Evolutionary conservation across 352 stramenopile species (phyloP).

Genomic region (Phytophthora chlamydospora): DNA sequence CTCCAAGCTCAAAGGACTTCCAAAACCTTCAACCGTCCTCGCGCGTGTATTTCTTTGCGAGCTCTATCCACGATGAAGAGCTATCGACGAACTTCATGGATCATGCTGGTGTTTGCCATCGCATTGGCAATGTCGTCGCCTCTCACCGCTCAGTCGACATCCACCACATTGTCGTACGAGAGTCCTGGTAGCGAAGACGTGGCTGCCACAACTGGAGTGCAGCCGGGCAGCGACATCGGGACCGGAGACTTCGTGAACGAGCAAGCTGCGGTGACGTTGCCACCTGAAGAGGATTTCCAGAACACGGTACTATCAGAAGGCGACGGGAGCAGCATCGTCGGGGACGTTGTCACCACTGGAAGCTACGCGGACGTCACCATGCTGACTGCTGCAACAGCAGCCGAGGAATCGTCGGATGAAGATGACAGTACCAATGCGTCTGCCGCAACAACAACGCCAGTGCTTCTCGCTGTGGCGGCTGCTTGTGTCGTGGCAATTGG

Average conservation of each 20-base stretch:
- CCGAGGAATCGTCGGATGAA: constrained; percentile 10
- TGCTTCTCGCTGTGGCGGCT: constrained; percentile 12
- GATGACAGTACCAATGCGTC: not conserved
- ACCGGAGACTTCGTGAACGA: constrained; percentile 21
- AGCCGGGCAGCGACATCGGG: constrained; percentile 8
- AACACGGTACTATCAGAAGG: constrained; percentile 21
- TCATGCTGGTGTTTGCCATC: constrained; percentile 5
- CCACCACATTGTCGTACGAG: constrained; percentile 2
- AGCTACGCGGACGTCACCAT: constrained; percentile 15
- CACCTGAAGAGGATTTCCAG: constrained; percentile 19
- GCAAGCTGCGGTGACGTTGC: not conserved
- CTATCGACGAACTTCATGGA: not conserved
- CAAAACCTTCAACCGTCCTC: constrained; percentile 8
- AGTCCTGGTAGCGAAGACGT: not conserved
- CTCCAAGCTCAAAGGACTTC: constrained; percentile 1
- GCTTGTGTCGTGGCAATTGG: constrained; percentile 23
- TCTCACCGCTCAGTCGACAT: constrained; percentile 6
- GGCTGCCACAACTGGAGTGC: constrained; percentile 1
- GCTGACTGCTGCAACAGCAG: constrained; percentile 8
- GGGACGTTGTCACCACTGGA: constrained; percentile 14
- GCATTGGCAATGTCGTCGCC: constrained; percentile 8
- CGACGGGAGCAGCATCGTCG: constrained; percentile 15
- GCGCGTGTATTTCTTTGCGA: not conserved
- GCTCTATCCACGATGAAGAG: constrained; percentile 9
- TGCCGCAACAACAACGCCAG: not conserved